A percentile compares a stretch with the other conserved stretches of the same genome.
phyloP scores from a whole-genome alignment of 192 early-diverging fungal species.

The Polychytrium aggregatum region DNA sequence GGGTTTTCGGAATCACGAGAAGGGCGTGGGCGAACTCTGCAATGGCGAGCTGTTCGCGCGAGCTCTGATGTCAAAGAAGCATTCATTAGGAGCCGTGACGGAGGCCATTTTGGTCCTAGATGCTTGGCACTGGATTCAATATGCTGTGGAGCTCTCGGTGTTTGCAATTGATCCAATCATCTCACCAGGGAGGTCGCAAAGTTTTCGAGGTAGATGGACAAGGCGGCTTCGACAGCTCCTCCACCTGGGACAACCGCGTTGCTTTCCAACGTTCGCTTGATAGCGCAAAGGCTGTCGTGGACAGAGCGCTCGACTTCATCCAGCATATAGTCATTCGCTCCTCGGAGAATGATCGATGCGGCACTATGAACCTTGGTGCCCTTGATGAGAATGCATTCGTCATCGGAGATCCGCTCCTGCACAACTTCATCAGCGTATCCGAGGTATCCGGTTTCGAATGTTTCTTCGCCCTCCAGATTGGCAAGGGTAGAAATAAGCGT shows the following conservation, averaged over 20 bases:
- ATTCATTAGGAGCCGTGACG: no score
- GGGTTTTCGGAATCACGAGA: conserved; percentile 92
- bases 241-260: conserved; percentile 95
- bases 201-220: conserved; percentile 95
- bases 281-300: conserved; percentile 89
- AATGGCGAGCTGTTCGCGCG: conserved; percentile 97
- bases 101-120: no score
- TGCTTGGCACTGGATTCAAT: no score
- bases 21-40: conserved; percentile 93
- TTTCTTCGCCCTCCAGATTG: conserved; percentile 96
- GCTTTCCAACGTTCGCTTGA: conserved; percentile 93
- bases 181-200: conserved; percentile 90
- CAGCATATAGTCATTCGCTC: conserved; percentile 98
- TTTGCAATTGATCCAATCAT: no score
- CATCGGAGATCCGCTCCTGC: conserved; percentile 95
- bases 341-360: conserved; percentile 91
- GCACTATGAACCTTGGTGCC: conserved; percentile 81
- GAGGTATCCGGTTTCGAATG: conserved; percentile 78
- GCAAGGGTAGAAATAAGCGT: conserved; percentile 89
- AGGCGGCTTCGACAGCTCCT: conserved; percentile 88
- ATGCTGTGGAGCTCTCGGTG: no score
- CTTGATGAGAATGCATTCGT: conserved; percentile 94
- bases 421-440: conserved; percentile 92
- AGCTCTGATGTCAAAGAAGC: conserved; percentile 41
- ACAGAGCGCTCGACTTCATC: conserved; percentile 99